Conservation (phyloP, 2,329 filamentous ascomycete species). For the Colletotrichum salicis region DNA sequence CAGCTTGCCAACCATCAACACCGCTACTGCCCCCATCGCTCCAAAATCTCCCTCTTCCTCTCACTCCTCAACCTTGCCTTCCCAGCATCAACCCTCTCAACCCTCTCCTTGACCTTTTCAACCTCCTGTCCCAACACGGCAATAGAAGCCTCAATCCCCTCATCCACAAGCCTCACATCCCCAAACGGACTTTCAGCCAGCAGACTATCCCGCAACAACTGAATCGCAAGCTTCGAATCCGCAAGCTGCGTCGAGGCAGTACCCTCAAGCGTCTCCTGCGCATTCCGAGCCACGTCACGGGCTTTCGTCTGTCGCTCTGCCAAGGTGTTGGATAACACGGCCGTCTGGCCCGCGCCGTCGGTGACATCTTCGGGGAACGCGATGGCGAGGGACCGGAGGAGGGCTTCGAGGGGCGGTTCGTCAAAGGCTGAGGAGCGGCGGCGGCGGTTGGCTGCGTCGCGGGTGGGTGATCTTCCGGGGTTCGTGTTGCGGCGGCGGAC, state of each 20-base stretch:
- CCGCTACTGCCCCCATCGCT: conserved; percentile 50
- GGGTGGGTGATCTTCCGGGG: conserved; percentile 45
- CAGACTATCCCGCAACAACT: conserved; percentile 61
- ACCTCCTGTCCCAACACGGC: conserved; percentile 58
- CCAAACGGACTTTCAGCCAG: conserved; percentile 63
- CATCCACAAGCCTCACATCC: conserved; percentile 59
- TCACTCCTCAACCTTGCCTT: conserved; percentile 52
- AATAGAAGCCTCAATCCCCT: conserved; percentile 64
- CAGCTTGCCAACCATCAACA: background rate
- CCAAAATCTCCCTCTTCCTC: conserved; percentile 60
- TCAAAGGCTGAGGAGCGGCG: conserved; percentile 50
- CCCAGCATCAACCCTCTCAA: conserved; percentile 52
- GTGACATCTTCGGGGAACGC: conserved; percentile 49
- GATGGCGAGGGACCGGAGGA: conserved; percentile 61
- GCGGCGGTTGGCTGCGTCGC: conserved; percentile 43
- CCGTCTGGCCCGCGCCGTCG: conserved; percentile 40
- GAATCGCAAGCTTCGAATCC: conserved; percentile 60
- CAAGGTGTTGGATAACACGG: conserved; percentile 48
- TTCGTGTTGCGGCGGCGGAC: conserved; percentile 40
- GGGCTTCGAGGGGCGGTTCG: conserved; percentile 55
- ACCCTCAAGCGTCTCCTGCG: conserved; percentile 63
- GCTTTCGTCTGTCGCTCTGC: conserved; percentile 55
- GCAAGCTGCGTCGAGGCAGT: conserved; percentile 53
- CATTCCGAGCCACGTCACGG: conserved; percentile 54
- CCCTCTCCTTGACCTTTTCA: conserved; percentile 49